Percentiles rank a stretch among this genome's conserved stretches.
Evolutionary conservation across 169 alveolate genomes (phyloP).

Genomic region (Eimeria sp.): DNA sequence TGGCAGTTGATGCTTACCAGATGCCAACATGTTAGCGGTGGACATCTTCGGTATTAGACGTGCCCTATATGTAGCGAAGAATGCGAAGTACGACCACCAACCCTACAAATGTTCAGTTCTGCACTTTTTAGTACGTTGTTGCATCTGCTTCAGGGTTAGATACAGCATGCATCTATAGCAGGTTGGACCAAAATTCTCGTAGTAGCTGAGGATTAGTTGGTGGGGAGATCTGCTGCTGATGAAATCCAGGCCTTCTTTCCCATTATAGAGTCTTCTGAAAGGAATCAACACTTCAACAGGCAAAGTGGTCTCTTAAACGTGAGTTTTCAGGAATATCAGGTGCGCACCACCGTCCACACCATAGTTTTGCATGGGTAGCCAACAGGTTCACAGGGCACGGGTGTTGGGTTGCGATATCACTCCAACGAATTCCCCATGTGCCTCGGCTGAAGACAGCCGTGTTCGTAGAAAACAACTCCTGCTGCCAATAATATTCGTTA

Average conservation of each 20-base stretch:
- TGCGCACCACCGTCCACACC: neutral
- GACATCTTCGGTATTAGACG: too few species aligned
- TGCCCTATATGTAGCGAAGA: neutral
- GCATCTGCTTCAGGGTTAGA: neutral
- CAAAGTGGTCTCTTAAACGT: neutral
- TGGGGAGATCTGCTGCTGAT: neutral
- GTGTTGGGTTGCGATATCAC: too few species aligned
- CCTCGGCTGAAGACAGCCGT: too few species aligned
- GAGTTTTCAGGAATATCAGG: neutral
- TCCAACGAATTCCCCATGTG: neutral
- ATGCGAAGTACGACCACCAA: neutral
- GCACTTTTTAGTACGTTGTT: neutral
- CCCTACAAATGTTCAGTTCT: neutral
- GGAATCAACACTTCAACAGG: neutral
- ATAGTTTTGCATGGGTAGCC: neutral
- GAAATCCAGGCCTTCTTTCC: too few species aligned
- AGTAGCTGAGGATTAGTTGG: neutral
- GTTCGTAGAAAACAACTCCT: too few species aligned
- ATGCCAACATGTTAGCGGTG: neutral
- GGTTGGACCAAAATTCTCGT: neutral
- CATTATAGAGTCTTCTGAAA: neutral
- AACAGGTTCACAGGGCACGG: neutral
- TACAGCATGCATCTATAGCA: neutral
- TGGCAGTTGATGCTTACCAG: neutral
- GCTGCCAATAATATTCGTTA: neutral